These are phyloP conservation scores for Zygosaccharomyces lentus DNA, from an alignment of 805 yeast species.

Conservation along the genomic window DNA sequence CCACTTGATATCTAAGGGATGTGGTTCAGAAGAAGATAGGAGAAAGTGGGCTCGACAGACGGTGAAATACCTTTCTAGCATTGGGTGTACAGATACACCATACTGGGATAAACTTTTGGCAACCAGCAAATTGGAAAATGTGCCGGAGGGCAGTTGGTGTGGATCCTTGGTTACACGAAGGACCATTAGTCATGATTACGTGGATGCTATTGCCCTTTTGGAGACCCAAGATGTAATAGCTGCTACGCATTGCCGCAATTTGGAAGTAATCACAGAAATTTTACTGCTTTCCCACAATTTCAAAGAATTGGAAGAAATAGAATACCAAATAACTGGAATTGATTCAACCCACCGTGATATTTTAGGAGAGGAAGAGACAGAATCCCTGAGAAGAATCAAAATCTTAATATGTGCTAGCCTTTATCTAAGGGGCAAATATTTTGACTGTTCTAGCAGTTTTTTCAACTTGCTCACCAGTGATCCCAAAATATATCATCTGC, in stretches of 20 bases:
- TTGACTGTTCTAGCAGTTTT: conserved; percentile 22
- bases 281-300: conserved; percentile 19
- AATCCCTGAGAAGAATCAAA: conserved; percentile 15
- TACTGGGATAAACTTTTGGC: conserved; percentile 14
- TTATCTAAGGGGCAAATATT: conserved; percentile 23
- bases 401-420: conserved; percentile 17
- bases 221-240: conserved; percentile 15
- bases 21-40: conserved; percentile 10
- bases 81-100: conserved; percentile 17
- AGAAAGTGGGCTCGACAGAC: conserved; percentile 15
- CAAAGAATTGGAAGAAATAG: conserved; percentile 25
- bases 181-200: conserved; percentile 22
- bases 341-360: background rate
- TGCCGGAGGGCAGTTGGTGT: conserved; percentile 3
- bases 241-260: conserved; percentile 12
- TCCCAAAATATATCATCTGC: conserved; percentile 8
- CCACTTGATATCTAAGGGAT: conserved; percentile 10
- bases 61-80: conserved; percentile 11
- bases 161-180: conserved; percentile 8
- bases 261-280: conserved; percentile 19
- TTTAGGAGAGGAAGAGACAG: conserved; percentile 10
- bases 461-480: conserved; percentile 19
- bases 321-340: conserved; percentile 16
- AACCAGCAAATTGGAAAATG: conserved; percentile 7
- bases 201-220: conserved; percentile 21